Base-by-base conservation (phyloP, 2,329 filamentous ascomycete species). In the Lasiodiplodia hormozganensis region DNA sequence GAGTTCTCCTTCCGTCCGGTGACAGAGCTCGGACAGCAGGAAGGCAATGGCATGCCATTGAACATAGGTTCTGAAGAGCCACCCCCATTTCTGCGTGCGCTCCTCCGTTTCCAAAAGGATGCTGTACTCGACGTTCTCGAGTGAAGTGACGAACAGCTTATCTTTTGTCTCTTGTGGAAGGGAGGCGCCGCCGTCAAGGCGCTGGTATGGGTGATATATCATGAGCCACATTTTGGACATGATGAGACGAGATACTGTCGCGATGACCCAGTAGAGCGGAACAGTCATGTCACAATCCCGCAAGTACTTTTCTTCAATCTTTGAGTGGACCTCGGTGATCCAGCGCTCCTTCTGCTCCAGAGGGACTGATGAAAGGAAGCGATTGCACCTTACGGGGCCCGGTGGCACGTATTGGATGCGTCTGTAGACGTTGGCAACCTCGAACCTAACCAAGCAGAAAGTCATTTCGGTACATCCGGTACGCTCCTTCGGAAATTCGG, bases 191-290 rank as follows among this genome's bases (percentile, higher is more conserved):
- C 85, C 83, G 31, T 88, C 86, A 40, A 85, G 84, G 64, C 89
- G 86, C 38, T 91, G 88, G 73, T 90, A 85, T 0, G 92, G 91
- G 72, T 95, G 89, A 74, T 95, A 92, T 2, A 93, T 86, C 69
- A 94, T 86, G 43, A 96, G 84, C 81, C 90, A 92, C 83, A 94
- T 88, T 79, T 92, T 93, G 51, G 88, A 88, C 77, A 92, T 85
- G 70, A 92, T 88, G 34, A 93, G 83, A 11, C 89, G 86, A 2
- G 87, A 84, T 21, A 91, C 83, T 31, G 90, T 91, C 4, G 88
- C 89, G 8, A 87, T 87, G 31, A 91, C 86, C 89, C 90, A 92
- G 70, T 89, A 89, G 1, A 92, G 80, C 8, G 87, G 87, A 1
- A 88, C 80, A 0, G 83, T 82, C 71, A 85, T 84, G 67, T 89